Evolutionary conservation across 2,329 filamentous ascomycete species (phyloP), one percentile per base, ranked within the genome.

Genomic region (Xylariaceae sp.): DNA sequence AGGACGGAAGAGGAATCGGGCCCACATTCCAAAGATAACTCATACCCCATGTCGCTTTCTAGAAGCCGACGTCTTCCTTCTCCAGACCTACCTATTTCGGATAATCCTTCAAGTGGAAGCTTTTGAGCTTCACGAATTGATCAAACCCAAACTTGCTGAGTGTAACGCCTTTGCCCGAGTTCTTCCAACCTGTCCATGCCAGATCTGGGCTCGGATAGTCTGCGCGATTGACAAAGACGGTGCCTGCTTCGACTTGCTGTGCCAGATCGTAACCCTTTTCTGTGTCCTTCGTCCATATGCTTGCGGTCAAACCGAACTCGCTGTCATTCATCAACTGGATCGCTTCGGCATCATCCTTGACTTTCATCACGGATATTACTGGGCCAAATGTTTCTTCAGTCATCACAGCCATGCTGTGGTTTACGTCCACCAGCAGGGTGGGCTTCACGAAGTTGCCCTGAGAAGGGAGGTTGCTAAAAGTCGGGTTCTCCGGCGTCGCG

Each of bases 141-240:
- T 96, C 90, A 59, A 94, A 97, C 9, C 90, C 90, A 57, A 89
- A 94, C 53, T 71, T 81, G 66, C 88, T 92, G 54, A 97, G 67
- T 8, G 89, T 96, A 53, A 89, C 83, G 15, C 90, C 90, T 63
- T 86, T 89, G 49, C 90, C 90, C 44, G 88, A 95, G 61, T 95
- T 88, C 71, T 97, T 97, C 88, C 88, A 96, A 9, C 90, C 90
- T 2, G 89, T 92, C 88, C 88, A 94, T n/a, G 88, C 88, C 51
- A 94, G 76, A 63, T 94, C 88, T 46, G 90, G 88, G 60, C 83
- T 88, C 33, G 90, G 90, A 62, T 79, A 97, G 63, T 97, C 90
- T 57, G 86, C 88, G 54, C 90, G 78, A 63, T 97, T 97, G 55
- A 97, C 86, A 66, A 96, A 97, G 34, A 96, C 89, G 2, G 90